Conservation (phyloP, 441 rosid genomes). For the Aleurites moluccanus region DNA sequence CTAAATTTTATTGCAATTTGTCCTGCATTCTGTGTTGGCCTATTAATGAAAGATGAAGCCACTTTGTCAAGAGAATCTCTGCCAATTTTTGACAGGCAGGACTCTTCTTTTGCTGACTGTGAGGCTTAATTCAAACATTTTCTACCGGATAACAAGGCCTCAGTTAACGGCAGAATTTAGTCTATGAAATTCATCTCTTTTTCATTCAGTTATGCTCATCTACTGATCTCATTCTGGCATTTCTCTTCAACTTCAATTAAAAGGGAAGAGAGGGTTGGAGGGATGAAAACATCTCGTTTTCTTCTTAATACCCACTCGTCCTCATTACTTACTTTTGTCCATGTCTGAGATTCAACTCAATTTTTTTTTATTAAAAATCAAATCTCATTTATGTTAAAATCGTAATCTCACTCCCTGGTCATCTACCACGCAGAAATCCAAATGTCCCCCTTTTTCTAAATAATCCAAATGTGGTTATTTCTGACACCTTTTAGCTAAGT, state of each 20-base stretch:
- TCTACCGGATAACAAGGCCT: conserved; percentile 8
- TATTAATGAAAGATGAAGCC: conserved; percentile 32
- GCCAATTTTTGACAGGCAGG: conserved; percentile 29
- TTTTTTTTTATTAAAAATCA: conserved; percentile 1
- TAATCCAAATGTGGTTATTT: conserved; percentile 17
- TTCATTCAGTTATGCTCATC: conserved; percentile 4
- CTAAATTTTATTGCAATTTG: conserved; percentile 18
- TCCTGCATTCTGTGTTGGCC: conserved; percentile 28
- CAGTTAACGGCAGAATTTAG: conserved; percentile 18
- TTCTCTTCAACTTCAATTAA: conserved; percentile 16
- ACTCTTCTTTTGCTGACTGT: conserved; percentile 20
- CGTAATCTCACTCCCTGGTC: conserved; percentile 9
- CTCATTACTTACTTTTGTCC: conserved; percentile 14
- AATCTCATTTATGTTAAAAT: conserved; percentile 17
- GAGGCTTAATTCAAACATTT: conserved; percentile 26
- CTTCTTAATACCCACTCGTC: conserved; percentile 23
- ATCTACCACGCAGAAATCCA: conserved; percentile 1
- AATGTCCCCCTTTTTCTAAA: conserved; percentile 19
- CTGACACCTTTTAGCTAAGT: conserved; percentile 7
- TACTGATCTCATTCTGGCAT: conserved; percentile 16
- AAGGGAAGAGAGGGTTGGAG: not conserved
- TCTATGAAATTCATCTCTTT: conserved; percentile 10
- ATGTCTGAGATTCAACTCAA: conserved; percentile 14
- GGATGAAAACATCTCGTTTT: conserved; percentile 2
- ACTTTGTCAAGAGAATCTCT: conserved; percentile 29